Percentiles rank a stretch among this genome's conserved stretches.
Evolutionary conservation across 495 filamentous ascomycete genomes (phyloP).

Genomic region (Penicillium goetzii): DNA sequence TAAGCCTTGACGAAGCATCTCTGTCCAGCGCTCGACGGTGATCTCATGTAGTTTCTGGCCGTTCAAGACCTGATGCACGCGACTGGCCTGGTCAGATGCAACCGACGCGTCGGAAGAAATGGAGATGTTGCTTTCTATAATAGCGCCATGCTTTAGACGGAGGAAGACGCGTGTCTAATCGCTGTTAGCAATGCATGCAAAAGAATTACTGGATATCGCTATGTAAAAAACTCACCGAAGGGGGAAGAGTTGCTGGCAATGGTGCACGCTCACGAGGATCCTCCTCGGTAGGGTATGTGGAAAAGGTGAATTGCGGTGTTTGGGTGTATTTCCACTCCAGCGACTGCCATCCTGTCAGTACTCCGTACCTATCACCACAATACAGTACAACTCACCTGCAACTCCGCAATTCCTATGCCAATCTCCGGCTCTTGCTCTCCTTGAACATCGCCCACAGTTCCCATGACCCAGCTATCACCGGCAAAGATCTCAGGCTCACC

Average conservation of each 20-base stretch:
- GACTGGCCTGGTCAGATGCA: conserved; percentile 42
- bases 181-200: neutral
- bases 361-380: conserved; percentile 11
- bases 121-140: conserved; percentile 51
- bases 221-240: conserved; percentile 34
- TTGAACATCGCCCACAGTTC: conserved; percentile 53
- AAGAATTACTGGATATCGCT: neutral
- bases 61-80: conserved; percentile 42
- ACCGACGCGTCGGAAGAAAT: conserved; percentile 37
- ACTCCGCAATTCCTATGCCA: conserved; percentile 60
- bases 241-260: conserved; percentile 45
- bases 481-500: conserved; percentile 44
- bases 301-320: conserved; percentile 83
- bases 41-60: conserved; percentile 50
- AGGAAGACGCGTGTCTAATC: conserved; percentile 45
- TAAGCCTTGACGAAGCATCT: conserved; percentile 32
- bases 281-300: conserved; percentile 55
- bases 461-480: conserved; percentile 47
- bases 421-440: conserved; percentile 53
- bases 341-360: conserved; percentile 50
- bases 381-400: conserved; percentile 48
- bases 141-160: conserved; percentile 47
- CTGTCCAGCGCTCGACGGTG: conserved; percentile 35
- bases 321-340: conserved; percentile 79
- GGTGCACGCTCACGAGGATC: conserved; percentile 57